These are phyloP conservation scores for Microdochium paspali DNA, from an alignment of 2,329 filamentous ascomycete species.

Conservation along the genomic window DNA sequence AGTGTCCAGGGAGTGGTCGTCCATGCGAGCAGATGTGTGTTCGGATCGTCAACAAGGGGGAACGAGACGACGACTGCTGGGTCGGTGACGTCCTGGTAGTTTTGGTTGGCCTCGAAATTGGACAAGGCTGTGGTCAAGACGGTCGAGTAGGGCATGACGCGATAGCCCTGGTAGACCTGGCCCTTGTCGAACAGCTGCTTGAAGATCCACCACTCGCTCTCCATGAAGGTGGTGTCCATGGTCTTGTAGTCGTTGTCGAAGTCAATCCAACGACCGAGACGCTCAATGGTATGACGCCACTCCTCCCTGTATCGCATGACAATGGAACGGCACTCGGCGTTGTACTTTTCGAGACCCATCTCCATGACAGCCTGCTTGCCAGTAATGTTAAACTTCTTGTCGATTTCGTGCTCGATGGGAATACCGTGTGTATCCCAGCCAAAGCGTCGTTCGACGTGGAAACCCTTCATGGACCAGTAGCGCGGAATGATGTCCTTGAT, in stretches of 20 bases:
- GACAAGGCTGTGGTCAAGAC: constrained; percentile 81
- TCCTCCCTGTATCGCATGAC: constrained; percentile 85
- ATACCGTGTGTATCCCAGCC: constrained; percentile 95
- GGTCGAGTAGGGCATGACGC: constrained; percentile 93
- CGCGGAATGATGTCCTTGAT: constrained; percentile 96
- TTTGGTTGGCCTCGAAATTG: constrained; percentile 90
- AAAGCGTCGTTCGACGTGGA: constrained; percentile 83
- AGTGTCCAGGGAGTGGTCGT: constrained; percentile 84
- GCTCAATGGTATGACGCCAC: constrained; percentile 81
- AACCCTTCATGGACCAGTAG: constrained; percentile 97
- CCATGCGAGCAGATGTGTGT: constrained; percentile 73
- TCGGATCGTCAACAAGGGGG: constrained; percentile 68
- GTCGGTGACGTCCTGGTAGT: constrained; percentile 89
- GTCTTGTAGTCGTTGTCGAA: constrained; percentile 99
- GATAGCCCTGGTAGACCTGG: constrained; percentile 80
- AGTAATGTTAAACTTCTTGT: constrained; percentile 87
- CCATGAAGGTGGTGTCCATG: constrained; percentile 94
- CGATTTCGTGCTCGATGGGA: constrained; percentile 94
- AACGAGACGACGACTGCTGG: constrained; percentile 85
- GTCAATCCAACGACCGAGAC: constrained; percentile 91
- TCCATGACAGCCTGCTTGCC: constrained; percentile 80
- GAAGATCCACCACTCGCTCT: constrained; percentile 94
- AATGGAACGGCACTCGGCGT: constrained; percentile 82
- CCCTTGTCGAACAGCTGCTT: constrained; percentile 87
- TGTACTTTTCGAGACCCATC: constrained; percentile 82